Conservation (phyloP, 2,329 filamentous ascomycete species). For the Sporothrix inflata region DNA sequence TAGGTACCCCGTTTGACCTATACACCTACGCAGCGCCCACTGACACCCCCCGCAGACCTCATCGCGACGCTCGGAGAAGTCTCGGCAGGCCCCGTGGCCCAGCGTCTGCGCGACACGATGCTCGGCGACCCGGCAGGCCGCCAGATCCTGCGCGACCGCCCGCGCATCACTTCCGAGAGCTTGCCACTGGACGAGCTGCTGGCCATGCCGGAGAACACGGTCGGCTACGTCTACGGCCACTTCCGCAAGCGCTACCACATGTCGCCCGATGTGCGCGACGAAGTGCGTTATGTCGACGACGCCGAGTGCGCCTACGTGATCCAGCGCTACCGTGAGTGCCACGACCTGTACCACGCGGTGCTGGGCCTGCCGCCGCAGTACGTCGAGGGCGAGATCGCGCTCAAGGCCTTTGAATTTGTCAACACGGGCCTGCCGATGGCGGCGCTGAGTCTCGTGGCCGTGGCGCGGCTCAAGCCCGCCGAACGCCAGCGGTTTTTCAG, state of each 20-base stretch:
- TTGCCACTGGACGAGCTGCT: conserved; percentile 71
- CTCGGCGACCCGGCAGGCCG: conserved; percentile 80
- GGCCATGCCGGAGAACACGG: conserved; percentile 68
- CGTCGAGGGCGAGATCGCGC: conserved; percentile 93
- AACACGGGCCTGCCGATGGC: conserved; percentile 97
- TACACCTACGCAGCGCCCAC: not conserved
- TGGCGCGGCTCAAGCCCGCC: conserved; percentile 80
- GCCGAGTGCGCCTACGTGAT: conserved; percentile 97
- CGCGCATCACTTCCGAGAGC: conserved; percentile 80
- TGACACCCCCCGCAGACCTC: conserved; percentile 63
- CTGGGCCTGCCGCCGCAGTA: conserved; percentile 89
- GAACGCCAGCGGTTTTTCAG: conserved; percentile 75
- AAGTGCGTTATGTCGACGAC: conserved; percentile 89
- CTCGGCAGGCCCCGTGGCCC: conserved; percentile 91
- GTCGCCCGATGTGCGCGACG: conserved; percentile 81
- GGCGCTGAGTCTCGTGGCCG: conserved; percentile 79
- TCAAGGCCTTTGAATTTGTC: conserved; percentile 96
- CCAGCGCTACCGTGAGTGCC: conserved; percentile 95
- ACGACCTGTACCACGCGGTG: conserved; percentile 96
- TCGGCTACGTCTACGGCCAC: conserved; percentile 79
- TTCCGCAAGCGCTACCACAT: conserved; percentile 97
- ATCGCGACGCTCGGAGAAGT: conserved; percentile 94
- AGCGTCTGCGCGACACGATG: conserved; percentile 90
- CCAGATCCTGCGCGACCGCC: conserved; percentile 86
- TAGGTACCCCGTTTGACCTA: conserved; percentile 44